These are phyloP conservation scores for Canavalia ensiformis DNA, from an alignment of 306 rosid species.

Conservation along the genomic window DNA sequence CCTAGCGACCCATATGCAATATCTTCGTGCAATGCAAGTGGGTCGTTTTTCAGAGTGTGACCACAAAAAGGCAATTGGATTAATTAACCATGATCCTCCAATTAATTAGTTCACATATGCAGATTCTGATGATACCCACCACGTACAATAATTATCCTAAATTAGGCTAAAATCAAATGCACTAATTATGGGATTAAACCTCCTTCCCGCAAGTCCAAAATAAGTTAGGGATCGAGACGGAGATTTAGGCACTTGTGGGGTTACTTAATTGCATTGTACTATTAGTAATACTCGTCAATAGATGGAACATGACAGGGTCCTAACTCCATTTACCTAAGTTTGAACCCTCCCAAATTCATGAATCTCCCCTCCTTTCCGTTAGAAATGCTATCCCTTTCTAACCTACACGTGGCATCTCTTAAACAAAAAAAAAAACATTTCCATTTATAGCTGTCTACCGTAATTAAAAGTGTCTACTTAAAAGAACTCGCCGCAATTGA, in stretches of 20 bases:
- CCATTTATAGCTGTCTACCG: slow-evolving; percentile 6
- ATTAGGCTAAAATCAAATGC: slow-evolving; percentile 1
- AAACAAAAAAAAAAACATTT: background rate
- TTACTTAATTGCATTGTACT: background rate
- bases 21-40: slow-evolving; percentile 41
- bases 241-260: slow-evolving; percentile 58
- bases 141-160: background rate
- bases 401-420: slow-evolving; percentile 18
- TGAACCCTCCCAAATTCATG: slow-evolving; percentile 25
- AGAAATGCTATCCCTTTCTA: background rate
- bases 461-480: background rate
- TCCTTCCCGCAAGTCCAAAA: slow-evolving; percentile 15
- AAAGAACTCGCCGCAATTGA: background rate
- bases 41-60: slow-evolving; percentile 41
- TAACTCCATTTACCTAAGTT: slow-evolving; percentile 10
- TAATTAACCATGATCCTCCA: slow-evolving; percentile 21
- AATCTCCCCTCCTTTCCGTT: background rate
- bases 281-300: background rate
- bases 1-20: slow-evolving; percentile 41
- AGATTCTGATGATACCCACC: slow-evolving; percentile 23
- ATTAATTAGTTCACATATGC: background rate
- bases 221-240: slow-evolving; percentile 48
- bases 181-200: slow-evolving; percentile 43
- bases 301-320: slow-evolving; percentile 45
- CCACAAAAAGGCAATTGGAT: slow-evolving; percentile 35